These are phyloP conservation scores for Odontarrhena argentea DNA, from an alignment of 345 rosid genomes.

Conservation along the genomic window DNA sequence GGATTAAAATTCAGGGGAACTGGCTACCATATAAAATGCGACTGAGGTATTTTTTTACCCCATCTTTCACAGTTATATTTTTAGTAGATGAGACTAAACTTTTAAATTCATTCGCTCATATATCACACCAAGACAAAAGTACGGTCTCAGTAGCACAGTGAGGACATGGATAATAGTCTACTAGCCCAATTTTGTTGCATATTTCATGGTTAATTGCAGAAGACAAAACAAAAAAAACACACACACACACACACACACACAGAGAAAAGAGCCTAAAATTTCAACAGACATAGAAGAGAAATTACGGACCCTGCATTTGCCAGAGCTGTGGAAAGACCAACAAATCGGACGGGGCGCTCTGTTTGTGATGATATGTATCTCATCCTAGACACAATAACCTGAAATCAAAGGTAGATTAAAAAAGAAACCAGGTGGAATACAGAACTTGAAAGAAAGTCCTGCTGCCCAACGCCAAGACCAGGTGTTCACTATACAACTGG, in stretches of 20 bases:
- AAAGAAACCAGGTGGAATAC: not conserved
- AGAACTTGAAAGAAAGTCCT: not conserved
- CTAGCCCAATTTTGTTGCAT: slow-evolving; percentile 24
- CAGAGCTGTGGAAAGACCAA: slow-evolving; percentile 96
- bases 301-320: slow-evolving; percentile 88
- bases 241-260: not conserved
- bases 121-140: not conserved
- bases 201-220: slow-evolving; percentile 5
- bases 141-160: slow-evolving; percentile 11
- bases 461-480: slow-evolving; percentile 11
- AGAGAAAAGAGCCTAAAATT: slow-evolving; percentile 20
- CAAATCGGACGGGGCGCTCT: slow-evolving; percentile 83
- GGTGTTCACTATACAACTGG: slow-evolving; percentile 25
- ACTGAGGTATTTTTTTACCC: slow-evolving; percentile 4
- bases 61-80: slow-evolving; percentile 8
- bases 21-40: not conserved
- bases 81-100: slow-evolving; percentile 10
- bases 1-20: slow-evolving; percentile 10
- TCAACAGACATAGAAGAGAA: slow-evolving; percentile 2
- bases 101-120: slow-evolving; percentile 3
- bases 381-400: slow-evolving; percentile 99
- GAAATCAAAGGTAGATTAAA: slow-evolving; percentile 32
- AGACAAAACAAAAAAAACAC: slow-evolving; percentile 11
- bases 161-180: slow-evolving; percentile 20
- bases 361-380: slow-evolving; percentile 99